Base-by-base conservation (phyloP, 1,284 basidiomycete genomes). In the Ustilago loliicola region DNA sequence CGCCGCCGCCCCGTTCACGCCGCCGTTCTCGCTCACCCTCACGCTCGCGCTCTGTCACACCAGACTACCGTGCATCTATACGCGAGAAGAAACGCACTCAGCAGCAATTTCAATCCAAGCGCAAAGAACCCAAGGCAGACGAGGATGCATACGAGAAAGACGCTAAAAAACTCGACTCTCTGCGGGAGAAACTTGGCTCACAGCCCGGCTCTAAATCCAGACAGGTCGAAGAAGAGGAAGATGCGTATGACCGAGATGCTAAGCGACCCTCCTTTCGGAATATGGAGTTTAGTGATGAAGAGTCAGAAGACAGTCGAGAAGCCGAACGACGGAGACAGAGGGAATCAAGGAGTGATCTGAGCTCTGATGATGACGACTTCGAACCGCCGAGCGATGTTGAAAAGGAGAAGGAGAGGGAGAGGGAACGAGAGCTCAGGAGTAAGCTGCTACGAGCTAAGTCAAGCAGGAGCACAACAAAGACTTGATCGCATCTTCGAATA, bases 1-100 rank as follows among this genome's bases (percentile, higher is more conserved):
- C 42, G 21, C 42, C 42, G n/a, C n/a, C 38, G 5, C 32, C 6
- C 3, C 36, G 36, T 15, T 15, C 47, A 25, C 54, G 59, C 9
- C 53, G 21, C 27, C 53, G 63, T 10, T 47, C 23, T 36, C 59
- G 60, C 13, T 54, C 70, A 15, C 61, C 36, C 1, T 56, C 65
- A 15, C 57, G 61, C 3, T 64, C 57, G 15, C 72, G 61, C 45
- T 77, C 75, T 0, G 59, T 73, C 10, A 77, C 75, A 3, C 75
- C 75, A 3, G 76, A 78, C 55, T 78, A 78, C 38, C 73, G 72
- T 17, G 48, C 48, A 6, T 6, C 48, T 7, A 50, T 50, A 21
- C 72, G 72, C 4, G 51, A 57, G 1, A 23, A 53, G 6, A 64
- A 64, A 1, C 66, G 72, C 29, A 48, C 60, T 17, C 55, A 63